Evolutionary conservation across 163 green algal species (phyloP), one percentile per base, ranked within the genome.

Genomic region (Scenedesmus sp.): DNA sequence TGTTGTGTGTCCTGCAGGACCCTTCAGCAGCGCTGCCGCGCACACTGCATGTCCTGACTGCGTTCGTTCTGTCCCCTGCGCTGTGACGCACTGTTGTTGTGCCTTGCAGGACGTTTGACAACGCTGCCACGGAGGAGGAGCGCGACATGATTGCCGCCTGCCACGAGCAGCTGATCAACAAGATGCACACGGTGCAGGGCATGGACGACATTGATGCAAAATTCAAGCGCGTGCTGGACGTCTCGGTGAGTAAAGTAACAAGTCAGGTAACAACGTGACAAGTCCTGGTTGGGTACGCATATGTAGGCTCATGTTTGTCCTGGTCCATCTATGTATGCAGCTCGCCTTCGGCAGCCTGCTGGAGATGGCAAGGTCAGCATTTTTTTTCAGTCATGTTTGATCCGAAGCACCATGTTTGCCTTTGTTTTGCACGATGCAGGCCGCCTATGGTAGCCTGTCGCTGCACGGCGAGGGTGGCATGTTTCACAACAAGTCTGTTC

Each of bases 201-300:
- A 64, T 91, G 46, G 88, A 91, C 52, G 88, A 91, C 59, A 67
- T 91, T 15, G 88, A 91, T 9, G 77, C 59, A 5, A 88, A 88
- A n/a, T 87, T 91, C 34, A n/a, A 66, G 56, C 60, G 34, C 59
- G 66, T 88, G 55, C 56, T 88, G 76, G 77, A 91, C n/a, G 46
- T 91, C n/a, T 64, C 87, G 23, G 87, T 91, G 67, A 83, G 86
- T n/a, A n/a, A n/a, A n/a, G n/a, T n/a, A n/a, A n/a, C n/a, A n/a
- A n/a, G n/a, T n/a, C n/a, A n/a, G n/a, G n/a, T 46, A 18, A 1
- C 54, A 70, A 46, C 0, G 34, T 66, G 3, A 10, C 62, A 10
- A 5, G 3, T 15, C 3, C 34, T n/a, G 16, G 4, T 60, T 86
- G 46, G 5, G 10, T n/a, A n/a, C n/a, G n/a, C n/a, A n/a, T n/a